Conservation (phyloP, 441 rosid genomes). For the Melastoma candidum region DNA sequence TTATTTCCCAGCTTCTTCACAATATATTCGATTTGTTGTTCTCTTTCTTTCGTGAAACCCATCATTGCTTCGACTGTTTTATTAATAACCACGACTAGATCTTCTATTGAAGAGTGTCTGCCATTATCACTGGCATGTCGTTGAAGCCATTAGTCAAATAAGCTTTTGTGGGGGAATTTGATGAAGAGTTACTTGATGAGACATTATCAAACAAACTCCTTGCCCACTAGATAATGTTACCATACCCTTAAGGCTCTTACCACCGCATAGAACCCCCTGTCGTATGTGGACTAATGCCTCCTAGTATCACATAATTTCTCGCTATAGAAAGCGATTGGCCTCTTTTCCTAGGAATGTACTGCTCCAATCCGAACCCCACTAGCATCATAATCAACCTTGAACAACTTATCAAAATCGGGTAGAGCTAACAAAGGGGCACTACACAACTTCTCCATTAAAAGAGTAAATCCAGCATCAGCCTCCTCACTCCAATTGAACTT, state of each 20-base stretch:
- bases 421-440: no score
- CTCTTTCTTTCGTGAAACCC: no score
- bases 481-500: slow-evolving; percentile 3
- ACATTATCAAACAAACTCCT: slow-evolving; percentile 2
- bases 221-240: neutral
- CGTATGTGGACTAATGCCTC: neutral
- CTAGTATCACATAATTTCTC: neutral
- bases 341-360: neutral
- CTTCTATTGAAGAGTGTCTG: no score
- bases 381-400: slow-evolving; percentile 4
- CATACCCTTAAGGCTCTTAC: neutral
- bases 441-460: neutral
- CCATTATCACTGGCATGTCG: no score
- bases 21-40: no score
- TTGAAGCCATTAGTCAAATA: no score
- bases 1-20: no score
- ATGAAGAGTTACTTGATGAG: no score
- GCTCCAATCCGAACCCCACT: neutral
- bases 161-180: no score
- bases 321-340: neutral
- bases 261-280: neutral
- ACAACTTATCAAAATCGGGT: neutral
- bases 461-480: neutral
- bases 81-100: no score
- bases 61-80: no score